Evolutionary conservation across 2,329 filamentous ascomycete species (phyloP), one percentile per base, ranked within the genome.

Genomic region (Fusarium marasasianum): DNA sequence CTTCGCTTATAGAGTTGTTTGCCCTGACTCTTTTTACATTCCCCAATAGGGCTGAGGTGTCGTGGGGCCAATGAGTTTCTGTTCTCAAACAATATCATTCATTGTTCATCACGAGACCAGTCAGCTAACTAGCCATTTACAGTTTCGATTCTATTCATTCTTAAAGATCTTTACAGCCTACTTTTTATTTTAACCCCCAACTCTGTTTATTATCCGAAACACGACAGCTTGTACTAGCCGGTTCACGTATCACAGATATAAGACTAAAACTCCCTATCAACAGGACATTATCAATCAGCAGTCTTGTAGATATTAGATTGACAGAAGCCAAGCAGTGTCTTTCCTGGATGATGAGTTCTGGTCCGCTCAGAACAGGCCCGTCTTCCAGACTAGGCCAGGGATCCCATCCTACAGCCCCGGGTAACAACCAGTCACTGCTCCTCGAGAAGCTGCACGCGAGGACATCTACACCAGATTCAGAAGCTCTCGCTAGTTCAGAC

Each of bases 401-500:
- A 66, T 81, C 81, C 71, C 82, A 85, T 79, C 77, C 86, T 75
- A 76, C 83, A 70, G 82, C 86, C 72, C 82, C 88, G 61, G 85
- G 89, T 29, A 90, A 83, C 76, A 92, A 87, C 77, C 90, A 92
- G 67, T 90, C 90, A 44, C 85, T 92, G 44, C 84, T 94, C 54
- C 87, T 94, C 40, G 94, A 96, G 57, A 96, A 95, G 81, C 87
- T 92, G 56, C 93, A 93, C 78, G 88, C 91, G 63, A 91, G 95
- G 77, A 93, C 93, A 61, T 95, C 94, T 13, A 98, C 96, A 3
- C 96, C 96, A 29, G 96, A 98, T 80, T 98, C 95, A 8, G 96
- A 98, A 81, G 96, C 94, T 58, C 86, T 98, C 68, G 95, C 93
- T 59, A 98, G 96, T 75, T 98, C 95, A 18, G 96, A 98, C 82